Evolutionary conservation across 768 basidiomycete genomes (phyloP).

Genomic region (Sarcodon sp.): DNA sequence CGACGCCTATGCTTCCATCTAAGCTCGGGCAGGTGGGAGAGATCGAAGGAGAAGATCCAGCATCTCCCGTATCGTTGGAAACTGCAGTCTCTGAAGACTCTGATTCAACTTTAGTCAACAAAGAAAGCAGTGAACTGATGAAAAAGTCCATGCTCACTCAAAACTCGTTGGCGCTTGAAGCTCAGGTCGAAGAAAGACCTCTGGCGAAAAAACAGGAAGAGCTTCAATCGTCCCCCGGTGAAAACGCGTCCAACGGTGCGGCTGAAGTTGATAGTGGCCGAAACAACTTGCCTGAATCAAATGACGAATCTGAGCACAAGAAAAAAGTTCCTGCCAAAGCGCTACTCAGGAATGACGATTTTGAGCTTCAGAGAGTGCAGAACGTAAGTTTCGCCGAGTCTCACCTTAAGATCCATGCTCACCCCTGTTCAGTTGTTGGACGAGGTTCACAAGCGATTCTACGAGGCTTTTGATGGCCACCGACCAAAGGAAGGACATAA

Average conservation of each 20-base stretch:
- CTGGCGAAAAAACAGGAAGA: slow-evolving; percentile 82
- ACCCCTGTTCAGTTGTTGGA: slow-evolving; percentile 49
- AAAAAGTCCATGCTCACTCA: slow-evolving; percentile 49
- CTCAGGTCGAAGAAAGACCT: slow-evolving; percentile 77
- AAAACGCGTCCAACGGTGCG: slow-evolving; percentile 6
- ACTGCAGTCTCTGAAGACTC: background rate
- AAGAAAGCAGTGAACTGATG: slow-evolving; percentile 28
- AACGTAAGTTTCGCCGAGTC: slow-evolving; percentile 32
- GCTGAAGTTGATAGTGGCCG: background rate
- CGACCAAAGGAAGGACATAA: slow-evolving; percentile 14
- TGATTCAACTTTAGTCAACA: background rate
- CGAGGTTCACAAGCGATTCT: slow-evolving; percentile 71
- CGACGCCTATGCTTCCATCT: slow-evolving; percentile 13
- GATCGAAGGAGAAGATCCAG: background rate
- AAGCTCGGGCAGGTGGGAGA: background rate
- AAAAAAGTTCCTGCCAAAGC: slow-evolving; percentile 46
- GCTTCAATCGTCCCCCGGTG: slow-evolving; percentile 34
- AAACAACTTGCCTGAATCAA: slow-evolving; percentile 2
- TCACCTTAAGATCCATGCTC: background rate
- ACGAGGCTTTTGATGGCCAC: slow-evolving; percentile 43
- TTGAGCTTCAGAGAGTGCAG: slow-evolving; percentile 67
- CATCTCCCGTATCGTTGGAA: slow-evolving; percentile 2
- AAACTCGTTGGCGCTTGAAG: slow-evolving; percentile 69
- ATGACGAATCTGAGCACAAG: background rate
- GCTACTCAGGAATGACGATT: slow-evolving; percentile 77